Conservation (phyloP, 495 filamentous ascomycete genomes). For the Xylaria nigripes region DNA sequence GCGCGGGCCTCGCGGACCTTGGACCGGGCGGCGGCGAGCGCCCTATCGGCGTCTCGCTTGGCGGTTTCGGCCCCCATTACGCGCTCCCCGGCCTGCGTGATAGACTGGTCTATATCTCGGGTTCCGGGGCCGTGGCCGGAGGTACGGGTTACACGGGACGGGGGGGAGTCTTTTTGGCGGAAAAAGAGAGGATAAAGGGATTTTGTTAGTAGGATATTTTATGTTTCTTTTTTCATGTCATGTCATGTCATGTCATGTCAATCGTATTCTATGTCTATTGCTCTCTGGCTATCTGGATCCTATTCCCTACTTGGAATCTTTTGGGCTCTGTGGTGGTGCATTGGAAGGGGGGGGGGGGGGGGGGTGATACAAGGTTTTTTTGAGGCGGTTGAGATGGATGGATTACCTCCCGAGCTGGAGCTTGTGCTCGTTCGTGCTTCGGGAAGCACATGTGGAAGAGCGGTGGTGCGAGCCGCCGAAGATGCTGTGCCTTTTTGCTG, state of each 20-base stretch:
- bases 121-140: conserved; percentile 33
- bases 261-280: too few relatives aligned
- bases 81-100: conserved; percentile 48
- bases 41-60: conserved; percentile 55
- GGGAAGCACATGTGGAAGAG: conserved; percentile 27
- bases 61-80: conserved; percentile 51
- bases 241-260: too few relatives aligned
- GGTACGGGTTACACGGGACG: conserved; percentile 16
- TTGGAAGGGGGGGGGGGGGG: not conserved
- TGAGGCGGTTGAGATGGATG: too few relatives aligned
- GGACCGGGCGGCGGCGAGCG: conserved; percentile 45
- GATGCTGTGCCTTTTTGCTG: conserved; percentile 31
- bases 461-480: conserved; percentile 40
- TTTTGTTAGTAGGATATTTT: not conserved
- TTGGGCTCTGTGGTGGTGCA: too few relatives aligned
- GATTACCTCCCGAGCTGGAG: not conserved
- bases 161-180: conserved; percentile 12
- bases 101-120: conserved; percentile 48
- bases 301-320: too few relatives aligned
- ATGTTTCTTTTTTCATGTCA: not conserved
- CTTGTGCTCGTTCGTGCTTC: conserved; percentile 13
- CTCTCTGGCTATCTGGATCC: too few relatives aligned
- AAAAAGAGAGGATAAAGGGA: too few relatives aligned
- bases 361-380: not conserved
- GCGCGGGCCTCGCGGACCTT: conserved; percentile 54